These are phyloP conservation scores for Senecio squalidus DNA, from an alignment of 140 eudicot species.

Conservation along the genomic window DNA sequence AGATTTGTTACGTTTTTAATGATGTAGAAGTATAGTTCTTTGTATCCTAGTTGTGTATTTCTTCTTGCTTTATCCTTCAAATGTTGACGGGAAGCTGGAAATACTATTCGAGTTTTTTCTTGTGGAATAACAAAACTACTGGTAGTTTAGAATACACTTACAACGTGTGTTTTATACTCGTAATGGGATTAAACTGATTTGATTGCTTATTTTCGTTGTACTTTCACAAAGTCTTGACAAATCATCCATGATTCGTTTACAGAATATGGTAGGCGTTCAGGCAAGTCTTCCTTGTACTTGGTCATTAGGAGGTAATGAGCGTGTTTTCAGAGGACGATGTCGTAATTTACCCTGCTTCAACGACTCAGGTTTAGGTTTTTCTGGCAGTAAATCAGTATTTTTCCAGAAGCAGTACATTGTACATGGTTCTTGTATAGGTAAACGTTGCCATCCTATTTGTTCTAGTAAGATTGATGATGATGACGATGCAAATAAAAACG, in stretches of 20 bases:
- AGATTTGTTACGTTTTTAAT: no score
- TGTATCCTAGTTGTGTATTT: no score
- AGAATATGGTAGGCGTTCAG: slow-evolving; percentile 60
- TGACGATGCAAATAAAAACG: slow-evolving; percentile 29
- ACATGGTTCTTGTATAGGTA: slow-evolving; percentile 29
- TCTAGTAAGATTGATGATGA: slow-evolving; percentile 53
- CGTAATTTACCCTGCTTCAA: slow-evolving; percentile 33
- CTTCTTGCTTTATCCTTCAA: not conserved
- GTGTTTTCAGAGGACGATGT: slow-evolving; percentile 30
- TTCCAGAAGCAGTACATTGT: slow-evolving; percentile 30
- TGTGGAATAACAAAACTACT: not conserved
- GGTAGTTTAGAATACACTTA: not conserved
- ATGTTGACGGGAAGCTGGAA: not conserved
- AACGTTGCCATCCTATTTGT: slow-evolving; percentile 37
- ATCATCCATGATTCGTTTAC: slow-evolving; percentile 12
- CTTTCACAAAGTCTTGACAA: slow-evolving; percentile 1
- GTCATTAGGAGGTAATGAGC: slow-evolving; percentile 41
- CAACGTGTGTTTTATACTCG: not conserved
- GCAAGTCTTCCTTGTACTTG: slow-evolving; percentile 54
- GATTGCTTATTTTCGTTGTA: slow-evolving; percentile 9
- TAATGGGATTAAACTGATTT: not conserved
- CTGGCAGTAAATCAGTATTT: slow-evolving; percentile 33
- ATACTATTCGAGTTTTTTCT: not conserved
- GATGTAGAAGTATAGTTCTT: no score
- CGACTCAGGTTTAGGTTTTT: slow-evolving; percentile 36